phyloP scores from a whole-genome alignment of 148 eudicot species.

The Beta vulgaris region DNA sequence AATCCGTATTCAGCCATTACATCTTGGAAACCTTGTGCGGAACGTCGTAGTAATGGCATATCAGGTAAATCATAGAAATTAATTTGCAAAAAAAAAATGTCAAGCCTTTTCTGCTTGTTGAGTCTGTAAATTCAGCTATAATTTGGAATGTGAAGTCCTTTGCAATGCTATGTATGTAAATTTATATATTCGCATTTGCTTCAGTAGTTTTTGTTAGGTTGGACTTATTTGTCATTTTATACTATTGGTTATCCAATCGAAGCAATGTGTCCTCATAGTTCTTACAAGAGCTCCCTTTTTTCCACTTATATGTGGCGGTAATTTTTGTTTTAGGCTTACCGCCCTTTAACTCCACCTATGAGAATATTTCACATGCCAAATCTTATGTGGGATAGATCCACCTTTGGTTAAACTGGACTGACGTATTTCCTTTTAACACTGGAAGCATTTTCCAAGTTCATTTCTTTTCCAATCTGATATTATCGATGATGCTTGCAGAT shows the following conservation, averaged over 20 bases:
- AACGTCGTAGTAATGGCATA: slow-evolving; percentile 54
- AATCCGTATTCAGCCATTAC: slow-evolving; percentile 91
- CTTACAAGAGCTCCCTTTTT: neutral
- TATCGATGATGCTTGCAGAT: slow-evolving; percentile 44
- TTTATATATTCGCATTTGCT: neutral
- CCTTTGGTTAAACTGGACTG: neutral
- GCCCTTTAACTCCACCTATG: neutral
- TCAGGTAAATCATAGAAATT: slow-evolving; percentile 46
- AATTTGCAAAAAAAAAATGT: neutral
- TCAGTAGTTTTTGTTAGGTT: neutral
- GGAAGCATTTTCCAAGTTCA: neutral
- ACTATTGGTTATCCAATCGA: neutral
- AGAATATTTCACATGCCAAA: neutral
- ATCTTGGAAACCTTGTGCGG: slow-evolving; percentile 97
- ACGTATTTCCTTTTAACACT: no score
- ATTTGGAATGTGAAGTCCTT: neutral
- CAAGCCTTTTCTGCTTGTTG: neutral
- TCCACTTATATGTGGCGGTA: neutral
- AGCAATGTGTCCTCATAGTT: neutral
- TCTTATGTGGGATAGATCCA: neutral
- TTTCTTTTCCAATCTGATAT: slow-evolving; percentile 1
- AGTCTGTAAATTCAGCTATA: neutral
- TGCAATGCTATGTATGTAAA: neutral
- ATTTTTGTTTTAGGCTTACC: neutral
- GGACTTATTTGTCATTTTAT: neutral